Conservation (phyloP, 257 asterid species). For the Ophiorrhiza pumila region DNA sequence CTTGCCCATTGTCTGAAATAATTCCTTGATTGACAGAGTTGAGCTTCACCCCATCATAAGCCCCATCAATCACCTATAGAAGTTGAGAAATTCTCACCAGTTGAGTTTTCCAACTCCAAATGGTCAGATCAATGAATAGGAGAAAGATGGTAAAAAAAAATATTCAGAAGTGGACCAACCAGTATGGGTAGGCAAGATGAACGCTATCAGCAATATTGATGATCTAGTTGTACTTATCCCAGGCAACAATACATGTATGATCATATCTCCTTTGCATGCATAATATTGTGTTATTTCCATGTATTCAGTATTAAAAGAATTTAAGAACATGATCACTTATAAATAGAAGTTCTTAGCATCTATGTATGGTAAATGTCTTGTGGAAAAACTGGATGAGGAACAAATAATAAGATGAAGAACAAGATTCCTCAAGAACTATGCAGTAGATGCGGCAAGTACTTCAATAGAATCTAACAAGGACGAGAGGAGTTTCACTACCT, state of each 20-base stretch:
- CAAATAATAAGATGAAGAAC: not conserved
- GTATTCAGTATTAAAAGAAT: not conserved
- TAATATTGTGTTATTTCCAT: not conserved
- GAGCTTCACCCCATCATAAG: constrained; percentile 71
- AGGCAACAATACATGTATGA: not conserved
- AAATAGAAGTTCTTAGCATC: not conserved
- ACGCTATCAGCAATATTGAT: not conserved
- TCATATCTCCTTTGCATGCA: not conserved
- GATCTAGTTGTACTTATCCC: not conserved
- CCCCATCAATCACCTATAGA: constrained; percentile 80
- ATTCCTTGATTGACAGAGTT: constrained; percentile 76
- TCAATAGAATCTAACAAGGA: constrained; percentile 11
- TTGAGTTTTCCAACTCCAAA: not conserved
- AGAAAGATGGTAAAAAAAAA: not conserved
- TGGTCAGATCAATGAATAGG: not conserved
- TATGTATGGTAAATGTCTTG: not conserved
- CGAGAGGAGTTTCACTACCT: constrained; percentile 67
- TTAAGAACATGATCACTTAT: not conserved
- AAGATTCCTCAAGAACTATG: not conserved
- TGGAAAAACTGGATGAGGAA: not conserved
- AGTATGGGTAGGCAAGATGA: not conserved
- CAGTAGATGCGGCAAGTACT: not conserved
- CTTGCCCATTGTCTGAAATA: constrained; percentile 56
- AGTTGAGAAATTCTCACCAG: constrained; percentile 13
- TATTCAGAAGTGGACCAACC: not conserved